Evolutionary conservation across 176 grass and related monocot genomes (phyloP), one percentile per base, ranked within the genome.

Genomic region (Oryza nivara): DNA sequence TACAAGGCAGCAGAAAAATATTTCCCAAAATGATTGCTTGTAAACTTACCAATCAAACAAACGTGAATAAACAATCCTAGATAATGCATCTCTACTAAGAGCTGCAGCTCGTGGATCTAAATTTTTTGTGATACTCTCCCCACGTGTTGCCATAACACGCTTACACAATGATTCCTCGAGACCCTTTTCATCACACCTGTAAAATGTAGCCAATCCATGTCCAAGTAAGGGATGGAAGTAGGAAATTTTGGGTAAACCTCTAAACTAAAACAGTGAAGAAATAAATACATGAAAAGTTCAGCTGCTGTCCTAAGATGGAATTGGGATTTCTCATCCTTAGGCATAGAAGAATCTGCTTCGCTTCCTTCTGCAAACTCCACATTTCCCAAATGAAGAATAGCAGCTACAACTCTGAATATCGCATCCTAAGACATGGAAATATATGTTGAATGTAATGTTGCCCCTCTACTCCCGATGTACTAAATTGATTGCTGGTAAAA

Each of bases 331-430:
- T 95, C 96, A 81, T 95, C 96, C 85, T 86, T 98, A 22, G 87
- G 91, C 74, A 87, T 67, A 85, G 96, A 98, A 85, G 96, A 92
- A 92, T 98, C 96, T 23, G 6, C 51, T 85, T 98, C 92, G 10
- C 61, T 89, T 74, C 96, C 96, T 83, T 98, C 91, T 66, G 85
- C 44, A 92, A 98, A 95, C 49, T 93, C 93, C 74, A 98, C 49
- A 67, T 98, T 98, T 9, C 96, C 96, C 78, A 98, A 84, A 90
- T 98, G 96, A 84, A 98, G 96, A 87, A 98, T 98, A 74, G 96
- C 93, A 78, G 93, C 96, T 75, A 98, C 91, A 30, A 95, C 96
- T 82, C 74, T 88, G 70, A 98, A 98, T 90, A 98, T 98, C 60
- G 87, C 96, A 89, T 98, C 92, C 96, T 97, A 88, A 56, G 51